Evolutionary conservation across 352 stramenopile genomes (phyloP).

Genomic region (Globisporangium solare): DNA sequence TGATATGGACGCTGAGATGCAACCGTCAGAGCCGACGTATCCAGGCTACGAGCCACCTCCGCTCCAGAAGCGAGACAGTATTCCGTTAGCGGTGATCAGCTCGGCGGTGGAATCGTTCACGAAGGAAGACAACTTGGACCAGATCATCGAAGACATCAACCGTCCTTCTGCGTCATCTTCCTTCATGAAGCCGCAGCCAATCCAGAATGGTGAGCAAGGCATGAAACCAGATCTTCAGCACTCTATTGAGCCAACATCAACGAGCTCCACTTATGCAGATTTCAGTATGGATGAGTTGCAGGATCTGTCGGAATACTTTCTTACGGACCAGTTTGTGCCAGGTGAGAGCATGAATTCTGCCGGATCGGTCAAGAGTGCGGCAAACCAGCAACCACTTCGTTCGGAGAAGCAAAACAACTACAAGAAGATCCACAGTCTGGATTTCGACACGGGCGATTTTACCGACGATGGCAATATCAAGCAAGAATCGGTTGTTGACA

Average conservation of each 20-base stretch:
- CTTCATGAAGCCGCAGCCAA: constrained; percentile 34
- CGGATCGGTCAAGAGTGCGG: background rate
- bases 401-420: constrained; percentile 23
- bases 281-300: constrained; percentile 72
- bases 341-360: constrained; percentile 5
- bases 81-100: constrained; percentile 63
- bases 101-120: constrained; percentile 71
- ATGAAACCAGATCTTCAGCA: constrained; percentile 16
- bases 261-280: constrained; percentile 42
- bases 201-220: constrained; percentile 22
- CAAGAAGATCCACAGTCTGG: constrained; percentile 77
- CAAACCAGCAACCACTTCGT: background rate
- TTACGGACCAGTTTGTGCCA: constrained; percentile 44
- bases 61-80: constrained; percentile 51
- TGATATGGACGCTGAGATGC: background rate
- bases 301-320: constrained; percentile 68
- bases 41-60: constrained; percentile 14
- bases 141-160: constrained; percentile 76
- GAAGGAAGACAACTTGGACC: constrained; percentile 66
- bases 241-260: constrained; percentile 28
- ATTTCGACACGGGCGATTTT: constrained; percentile 52
- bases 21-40: constrained; percentile 3
- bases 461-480: constrained; percentile 26
- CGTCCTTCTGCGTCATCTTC: constrained; percentile 37
- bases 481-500: constrained; percentile 38